A percentile compares a stretch with the other conserved stretches of the same genome.
phyloP scores from a whole-genome alignment of 108 stramenopile genomes.

The Nannochloropsis salina region DNA sequence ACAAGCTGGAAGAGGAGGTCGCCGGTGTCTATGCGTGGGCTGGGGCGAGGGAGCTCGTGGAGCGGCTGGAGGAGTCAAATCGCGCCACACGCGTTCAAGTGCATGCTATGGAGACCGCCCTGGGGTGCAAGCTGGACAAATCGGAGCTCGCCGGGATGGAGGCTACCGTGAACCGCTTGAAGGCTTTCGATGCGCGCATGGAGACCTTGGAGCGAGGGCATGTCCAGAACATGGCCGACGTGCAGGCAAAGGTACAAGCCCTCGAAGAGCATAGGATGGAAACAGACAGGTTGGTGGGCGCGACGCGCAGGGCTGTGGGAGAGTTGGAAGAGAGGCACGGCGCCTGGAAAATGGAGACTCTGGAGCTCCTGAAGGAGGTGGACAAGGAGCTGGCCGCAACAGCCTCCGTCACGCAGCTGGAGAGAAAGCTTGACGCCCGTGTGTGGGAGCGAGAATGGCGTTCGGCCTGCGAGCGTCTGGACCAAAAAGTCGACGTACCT shows the following conservation, averaged over 20 bases:
- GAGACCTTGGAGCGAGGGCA: not conserved
- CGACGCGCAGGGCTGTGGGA: not conserved
- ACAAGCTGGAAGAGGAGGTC: constrained; percentile 17
- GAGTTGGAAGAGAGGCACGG: not conserved
- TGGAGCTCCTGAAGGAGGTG: not conserved
- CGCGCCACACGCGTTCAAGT: not conserved
- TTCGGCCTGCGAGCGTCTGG: constrained; percentile 1
- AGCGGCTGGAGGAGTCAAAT: constrained; percentile 3
- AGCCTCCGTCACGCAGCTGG: not conserved
- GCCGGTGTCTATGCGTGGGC: constrained; percentile 6
- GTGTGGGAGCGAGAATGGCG: constrained; percentile 10
- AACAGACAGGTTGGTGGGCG: not conserved
- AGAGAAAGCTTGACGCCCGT: not conserved
- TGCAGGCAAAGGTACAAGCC: not conserved
- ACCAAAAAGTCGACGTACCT: not conserved
- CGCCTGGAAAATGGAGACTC: not conserved
- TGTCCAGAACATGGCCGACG: not conserved
- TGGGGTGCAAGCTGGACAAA: not conserved
- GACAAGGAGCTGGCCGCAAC: not conserved
- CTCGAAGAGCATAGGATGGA: not conserved
- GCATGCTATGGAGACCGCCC: not conserved
- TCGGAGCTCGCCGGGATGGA: not conserved
- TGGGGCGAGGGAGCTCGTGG: not conserved
- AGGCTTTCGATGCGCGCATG: not conserved
- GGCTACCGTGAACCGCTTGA: not conserved